A percentile compares a stretch with the other conserved stretches of the same genome.
These are phyloP conservation scores for Dacryopinax spathularia DNA, from an alignment of 768 basidiomycete species.

Conservation along the genomic window DNA sequence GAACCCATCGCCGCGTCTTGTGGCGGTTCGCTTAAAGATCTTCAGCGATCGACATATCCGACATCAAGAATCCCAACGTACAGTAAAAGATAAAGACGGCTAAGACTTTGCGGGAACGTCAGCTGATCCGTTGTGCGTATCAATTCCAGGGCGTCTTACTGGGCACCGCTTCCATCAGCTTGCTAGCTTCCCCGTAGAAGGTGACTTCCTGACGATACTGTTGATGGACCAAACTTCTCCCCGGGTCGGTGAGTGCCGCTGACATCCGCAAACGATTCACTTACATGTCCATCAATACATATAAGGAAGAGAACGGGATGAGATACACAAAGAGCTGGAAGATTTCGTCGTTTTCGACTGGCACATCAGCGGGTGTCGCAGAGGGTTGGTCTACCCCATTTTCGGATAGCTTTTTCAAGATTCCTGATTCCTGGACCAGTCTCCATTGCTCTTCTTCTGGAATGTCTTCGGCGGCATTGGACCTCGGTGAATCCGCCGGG, in stretches of 20 bases:
- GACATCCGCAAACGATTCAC: constrained; percentile 19
- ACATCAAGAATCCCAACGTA: constrained; percentile 24
- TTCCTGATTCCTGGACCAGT: constrained; percentile 49
- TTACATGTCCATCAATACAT: constrained; percentile 76
- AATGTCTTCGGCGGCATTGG: constrained; percentile 32
- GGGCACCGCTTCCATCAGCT: constrained; percentile 53
- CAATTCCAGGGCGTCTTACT: constrained; percentile 34
- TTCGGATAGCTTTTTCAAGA: constrained; percentile 18
- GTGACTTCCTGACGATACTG: constrained; percentile 58
- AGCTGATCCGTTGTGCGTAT: neutral
- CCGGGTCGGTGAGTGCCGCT: constrained; percentile 4
- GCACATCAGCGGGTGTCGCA: constrained; percentile 15
- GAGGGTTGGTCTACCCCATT: neutral
- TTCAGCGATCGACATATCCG: neutral
- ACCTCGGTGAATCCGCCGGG: constrained; percentile 8
- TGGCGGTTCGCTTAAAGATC: constrained; percentile 45
- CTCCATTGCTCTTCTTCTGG: constrained; percentile 69
- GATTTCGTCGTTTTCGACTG: constrained; percentile 44
- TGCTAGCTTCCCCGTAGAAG: constrained; percentile 35
- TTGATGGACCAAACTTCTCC: constrained; percentile 51
- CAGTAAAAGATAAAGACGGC: constrained; percentile 65
- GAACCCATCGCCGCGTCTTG: constrained; percentile 40
- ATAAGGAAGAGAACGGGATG: constrained; percentile 58
- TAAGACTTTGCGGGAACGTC: constrained; percentile 37
- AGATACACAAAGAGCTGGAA: constrained; percentile 51